phyloP scores from a whole-genome alignment of 140 eudicot species.

The Bidens hawaiensis region DNA sequence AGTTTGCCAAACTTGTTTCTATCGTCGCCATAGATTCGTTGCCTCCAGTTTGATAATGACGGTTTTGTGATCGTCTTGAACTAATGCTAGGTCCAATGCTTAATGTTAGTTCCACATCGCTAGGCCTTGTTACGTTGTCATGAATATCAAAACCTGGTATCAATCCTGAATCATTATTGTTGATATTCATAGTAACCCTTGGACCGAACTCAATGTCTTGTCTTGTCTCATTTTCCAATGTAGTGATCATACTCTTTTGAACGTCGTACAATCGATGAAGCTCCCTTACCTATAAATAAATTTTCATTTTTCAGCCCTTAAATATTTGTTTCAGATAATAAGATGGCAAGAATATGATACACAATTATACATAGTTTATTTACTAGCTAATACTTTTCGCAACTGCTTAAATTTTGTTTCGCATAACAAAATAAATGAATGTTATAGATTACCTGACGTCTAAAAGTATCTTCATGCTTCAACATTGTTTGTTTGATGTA shows the following conservation, averaged over 20 bases:
- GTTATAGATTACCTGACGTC: slow-evolving; percentile 48
- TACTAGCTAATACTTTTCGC: too few species aligned
- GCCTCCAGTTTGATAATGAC: too few species aligned
- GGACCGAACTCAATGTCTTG: background rate
- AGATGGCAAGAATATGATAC: too few species aligned
- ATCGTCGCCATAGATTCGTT: slow-evolving; percentile 8
- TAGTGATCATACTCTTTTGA: slow-evolving; percentile 47
- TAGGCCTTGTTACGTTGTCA: slow-evolving; percentile 3
- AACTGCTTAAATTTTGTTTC: too few species aligned
- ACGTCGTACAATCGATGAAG: slow-evolving; percentile 55
- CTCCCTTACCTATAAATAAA: slow-evolving; percentile 53
- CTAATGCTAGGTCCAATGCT: slow-evolving; percentile 42
- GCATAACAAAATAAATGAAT: background rate
- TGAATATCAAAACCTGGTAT: slow-evolving; percentile 28
- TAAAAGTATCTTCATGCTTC: slow-evolving; percentile 59
- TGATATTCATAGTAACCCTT: background rate
- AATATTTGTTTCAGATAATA: too few species aligned
- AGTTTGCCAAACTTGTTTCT: slow-evolving; percentile 20
- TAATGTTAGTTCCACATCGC: slow-evolving; percentile 49
- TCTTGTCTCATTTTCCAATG: slow-evolving; percentile 25
- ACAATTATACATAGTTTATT: too few species aligned
- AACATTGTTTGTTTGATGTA: slow-evolving; percentile 56
- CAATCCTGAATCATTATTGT: background rate
- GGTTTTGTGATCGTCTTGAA: slow-evolving; percentile 21
- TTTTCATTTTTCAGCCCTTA: too few species aligned